These are phyloP conservation scores for Xylaria acuta DNA, from an alignment of 495 filamentous ascomycete species.

Conservation along the genomic window DNA sequence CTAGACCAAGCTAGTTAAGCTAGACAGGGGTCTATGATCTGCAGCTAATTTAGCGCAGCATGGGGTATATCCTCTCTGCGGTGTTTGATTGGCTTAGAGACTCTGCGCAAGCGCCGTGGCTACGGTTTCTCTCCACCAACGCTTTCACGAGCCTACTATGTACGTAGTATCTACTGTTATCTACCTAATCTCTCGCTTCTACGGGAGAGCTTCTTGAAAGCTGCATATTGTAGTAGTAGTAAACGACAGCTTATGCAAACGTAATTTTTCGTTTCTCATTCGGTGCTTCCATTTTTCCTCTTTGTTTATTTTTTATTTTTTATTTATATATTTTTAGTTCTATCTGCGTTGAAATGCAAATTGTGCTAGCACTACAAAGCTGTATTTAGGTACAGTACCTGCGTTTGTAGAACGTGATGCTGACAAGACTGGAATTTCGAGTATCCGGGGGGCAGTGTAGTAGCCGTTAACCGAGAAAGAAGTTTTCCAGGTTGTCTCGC, in stretches of 20 bases:
- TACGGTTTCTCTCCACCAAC: neutral
- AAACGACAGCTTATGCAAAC: neutral
- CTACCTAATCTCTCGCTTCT: neutral
- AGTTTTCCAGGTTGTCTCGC: too few species aligned
- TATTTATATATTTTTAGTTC: neutral
- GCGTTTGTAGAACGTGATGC: neutral
- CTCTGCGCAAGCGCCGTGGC: constrained; percentile 29
- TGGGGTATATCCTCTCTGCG: neutral
- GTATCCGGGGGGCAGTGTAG: constrained; percentile 9
- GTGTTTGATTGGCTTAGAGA: constrained; percentile 9
- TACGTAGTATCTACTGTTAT: too few species aligned
- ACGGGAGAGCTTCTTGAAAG: neutral
- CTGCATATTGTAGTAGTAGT: neutral
- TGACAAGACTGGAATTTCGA: neutral
- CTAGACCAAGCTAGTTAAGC: neutral
- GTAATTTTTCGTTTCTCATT: too few species aligned
- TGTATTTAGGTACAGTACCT: neutral
- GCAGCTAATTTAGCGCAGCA: constrained; percentile 24
- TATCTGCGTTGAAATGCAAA: neutral
- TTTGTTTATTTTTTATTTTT: too few species aligned
- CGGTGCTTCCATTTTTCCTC: too few species aligned
- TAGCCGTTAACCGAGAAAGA: neutral
- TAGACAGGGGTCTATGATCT: constrained; percentile 21
- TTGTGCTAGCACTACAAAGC: neutral
- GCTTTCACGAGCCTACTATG: neutral